Evolutionary conservation across 805 yeast species (phyloP), one percentile per base, ranked within the genome.

Genomic region (Kodamaea leandrae): DNA sequence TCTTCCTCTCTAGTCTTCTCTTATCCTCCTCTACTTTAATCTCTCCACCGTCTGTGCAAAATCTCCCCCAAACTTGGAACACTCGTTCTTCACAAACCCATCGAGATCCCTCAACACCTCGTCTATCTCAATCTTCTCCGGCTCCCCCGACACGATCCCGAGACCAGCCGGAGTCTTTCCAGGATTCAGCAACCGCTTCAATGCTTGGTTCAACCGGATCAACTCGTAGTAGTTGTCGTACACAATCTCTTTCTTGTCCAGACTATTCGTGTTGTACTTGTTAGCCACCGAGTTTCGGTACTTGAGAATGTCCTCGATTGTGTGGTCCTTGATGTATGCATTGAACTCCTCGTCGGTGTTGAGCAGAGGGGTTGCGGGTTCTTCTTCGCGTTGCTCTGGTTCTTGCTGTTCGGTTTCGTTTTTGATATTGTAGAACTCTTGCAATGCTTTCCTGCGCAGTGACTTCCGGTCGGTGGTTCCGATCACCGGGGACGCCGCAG

Each of bases 141-240:
- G 19, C 15, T 34, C 36, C 10, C 17, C 17, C 1, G 38, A 17
- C n/a, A 16, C 12, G 15, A 37, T 25, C 17, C 44, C 38, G 15
- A 24, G 30, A 16, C 43, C 36, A 23, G 8, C 20, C 15, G 36
- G 10, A 9, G 35, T 30, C 2, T 41, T 41, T 16, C 35, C 21
- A 1, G 46, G 39, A 4, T 37, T 34, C 25, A 43, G 38, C 4
- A 48, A 24, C n/a, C 36, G 44, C 18, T 18, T 50, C 41, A 83
- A 60, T 3, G 82, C 74, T 35, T 80, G 77, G 50, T 79, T 82
- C 44, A 83, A 74, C 51, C 81, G 80, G 53, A 83, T 82, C 48
- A 83, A 63, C 46, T 83, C 90, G 56, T 79, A 82, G 66, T 83
- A 83, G 53, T 83, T 83, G 58, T 83, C 86, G 58, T 83, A 83